Percentiles rank a stretch among this genome's conserved stretches.
These are phyloP conservation scores for Tuber brumale DNA, from an alignment of 495 filamentous ascomycete species.

Conservation along the genomic window DNA sequence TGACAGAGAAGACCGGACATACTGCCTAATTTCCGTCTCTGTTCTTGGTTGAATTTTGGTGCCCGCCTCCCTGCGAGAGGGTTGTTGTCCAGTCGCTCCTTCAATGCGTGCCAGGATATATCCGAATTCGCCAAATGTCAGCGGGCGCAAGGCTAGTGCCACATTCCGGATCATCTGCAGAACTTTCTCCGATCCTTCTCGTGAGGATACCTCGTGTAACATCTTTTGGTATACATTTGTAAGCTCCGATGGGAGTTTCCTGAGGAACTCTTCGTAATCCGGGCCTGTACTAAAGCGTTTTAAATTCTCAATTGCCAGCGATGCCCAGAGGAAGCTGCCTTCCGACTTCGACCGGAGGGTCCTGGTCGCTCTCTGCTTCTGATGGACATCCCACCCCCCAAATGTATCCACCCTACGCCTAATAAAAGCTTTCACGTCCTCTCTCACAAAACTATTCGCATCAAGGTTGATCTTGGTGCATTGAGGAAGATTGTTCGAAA, in stretches of 20 bases:
- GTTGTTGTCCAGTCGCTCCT: neutral
- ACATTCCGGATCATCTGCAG: neutral
- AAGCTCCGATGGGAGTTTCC: too few species aligned
- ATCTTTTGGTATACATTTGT: neutral
- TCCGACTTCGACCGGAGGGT: too few species aligned
- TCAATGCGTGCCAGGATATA: neutral
- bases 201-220: neutral
- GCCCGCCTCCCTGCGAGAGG: neutral
- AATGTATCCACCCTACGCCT: too few species aligned
- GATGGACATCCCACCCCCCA: too few species aligned
- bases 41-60: neutral
- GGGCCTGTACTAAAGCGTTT: neutral
- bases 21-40: neutral
- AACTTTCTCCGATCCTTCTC: neutral
- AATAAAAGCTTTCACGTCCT: too few species aligned
- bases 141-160: neutral
- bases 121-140: neutral
- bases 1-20: neutral
- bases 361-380: too few species aligned
- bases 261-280: neutral
- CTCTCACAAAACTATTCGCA: too few species aligned
- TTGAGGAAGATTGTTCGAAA: too few species aligned
- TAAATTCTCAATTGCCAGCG: too few species aligned
- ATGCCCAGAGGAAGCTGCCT: too few species aligned
- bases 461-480: too few species aligned